Base-by-base conservation (phyloP, 129 eudicot genomes). In the Kitagawia praeruptora region DNA sequence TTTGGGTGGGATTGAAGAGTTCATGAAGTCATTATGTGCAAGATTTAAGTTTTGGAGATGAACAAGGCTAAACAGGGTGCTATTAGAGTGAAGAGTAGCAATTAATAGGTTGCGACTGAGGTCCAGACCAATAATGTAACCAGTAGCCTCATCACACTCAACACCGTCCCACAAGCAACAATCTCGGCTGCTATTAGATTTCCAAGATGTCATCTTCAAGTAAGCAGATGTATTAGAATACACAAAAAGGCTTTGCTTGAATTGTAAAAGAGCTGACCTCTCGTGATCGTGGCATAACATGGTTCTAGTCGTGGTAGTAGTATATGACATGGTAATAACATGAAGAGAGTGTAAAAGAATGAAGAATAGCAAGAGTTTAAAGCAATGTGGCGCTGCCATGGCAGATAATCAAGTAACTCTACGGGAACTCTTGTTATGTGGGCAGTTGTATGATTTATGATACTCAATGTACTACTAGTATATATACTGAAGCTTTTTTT, bases 141-240 rank as follows among this genome's bases (percentile, higher is more conserved):
- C 66, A 0, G 80, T 81, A n/a, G 48, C 7, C 9, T 45, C 23
- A 46, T 75, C 75, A 49, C 84, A 81, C 61, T 58, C 37, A 12
- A 81, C 80, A n/a, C 84, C 84, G 39, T 75, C 84, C 84, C 80
- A 81, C 0, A 41, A 58, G 61, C 84, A 81, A 31, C 84, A 81
- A 8, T 70, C 75, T 23, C 40, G 63, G n/a, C 75, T 56, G 8
- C 31, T 38, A 4, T 58, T 19, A 31, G 21, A 66, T 64, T 34
- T 45, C 84, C 84, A 81, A 23, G 80, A 81, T 8, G 6, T 3
- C 34, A 44, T 31, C 25, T 75, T 81, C 16, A 75, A 75, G 44
- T 75, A 75, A 34, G 84, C 72, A 66, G 39, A 58, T n/a, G 76
- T 39, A 23, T 46, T 31, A 37, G 6, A 41, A 37, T 76, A 75